Base-by-base conservation (phyloP, 345 rosid genomes). In the Pseudoturritis turrita region DNA sequence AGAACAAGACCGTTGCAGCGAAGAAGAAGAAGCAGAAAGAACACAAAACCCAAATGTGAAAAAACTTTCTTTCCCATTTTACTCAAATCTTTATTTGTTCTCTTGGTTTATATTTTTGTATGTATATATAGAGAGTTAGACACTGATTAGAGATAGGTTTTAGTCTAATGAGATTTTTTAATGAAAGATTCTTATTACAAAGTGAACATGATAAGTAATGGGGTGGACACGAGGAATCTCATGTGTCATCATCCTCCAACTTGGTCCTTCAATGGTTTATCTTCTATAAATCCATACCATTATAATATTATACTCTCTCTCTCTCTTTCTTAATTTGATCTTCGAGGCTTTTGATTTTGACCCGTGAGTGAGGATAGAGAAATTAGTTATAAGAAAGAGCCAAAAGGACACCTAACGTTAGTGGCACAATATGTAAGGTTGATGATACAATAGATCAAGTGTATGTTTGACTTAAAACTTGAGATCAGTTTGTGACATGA, bases 201-300 rank as follows among this genome's bases (percentile, higher is more conserved):
- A 26, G 7, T 25, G 51, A 29, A 11, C 59, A 60, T 37, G 50
- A 58, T 70, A 46, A 46, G 37, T 23, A n/a, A 12, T 33, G 36
- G 8, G 46, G 44, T 51, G 25, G 23, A 33, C 57, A 69, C 4
- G 2, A 57, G 19, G 40, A 49, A 59, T 59, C 22, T 59, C 29
- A 46, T 17, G 29, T 46, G 74, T 70, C 66, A 58, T 47, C 59
- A 47, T 49, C 75, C 67, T 60, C 59, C 67, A 59, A 70, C 74
- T 47, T 70, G 74, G 25, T 47, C 50, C 28, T 46, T 25, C 6
- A 33, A 10, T 10, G 25, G 11, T 58, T 40, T 61, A 61, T 61
- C 37, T 61, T 61, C 25, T 25, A 5, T 10, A 10, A 25, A 40
- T 9, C 14, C 5, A 6, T 56, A 35, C 2, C 8, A 18, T 7